phyloP scores from a whole-genome alignment of 2,329 filamentous ascomycete genomes.

The Elsinoe fawcettii region DNA sequence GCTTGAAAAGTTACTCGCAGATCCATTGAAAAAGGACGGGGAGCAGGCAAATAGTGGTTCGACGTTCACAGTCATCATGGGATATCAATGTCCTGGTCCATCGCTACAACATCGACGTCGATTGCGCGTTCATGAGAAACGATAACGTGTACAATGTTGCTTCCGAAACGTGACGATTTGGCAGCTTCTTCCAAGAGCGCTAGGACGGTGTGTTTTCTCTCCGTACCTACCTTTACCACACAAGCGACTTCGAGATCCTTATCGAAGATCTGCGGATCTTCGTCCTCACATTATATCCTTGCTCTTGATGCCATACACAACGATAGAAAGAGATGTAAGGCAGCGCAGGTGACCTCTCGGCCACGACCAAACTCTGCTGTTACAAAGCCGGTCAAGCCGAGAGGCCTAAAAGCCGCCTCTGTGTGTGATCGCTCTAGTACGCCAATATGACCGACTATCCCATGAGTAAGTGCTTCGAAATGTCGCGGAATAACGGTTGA shows the following conservation, averaged over 20 bases:
- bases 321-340: not conserved
- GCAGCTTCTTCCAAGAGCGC: too few species aligned
- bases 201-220: too few species aligned
- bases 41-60: conserved; percentile 16
- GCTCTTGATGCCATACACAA: not conserved
- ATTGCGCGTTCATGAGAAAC: too few species aligned
- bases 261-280: too few species aligned
- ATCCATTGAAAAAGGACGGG: conserved; percentile 9
- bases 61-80: too few species aligned
- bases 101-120: too few species aligned
- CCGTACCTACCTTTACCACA: not conserved
- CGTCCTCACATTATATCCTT: not conserved
- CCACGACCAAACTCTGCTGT: not conserved
- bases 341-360: conserved; percentile 13
- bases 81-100: too few species aligned
- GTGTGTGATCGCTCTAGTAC: conserved; percentile 11
- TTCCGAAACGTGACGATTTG: too few species aligned
- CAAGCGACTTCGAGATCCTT: too few species aligned
- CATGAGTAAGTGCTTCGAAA: not conserved
- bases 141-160: too few species aligned
- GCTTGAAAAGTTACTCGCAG: conserved; percentile 13
- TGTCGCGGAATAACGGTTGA: conserved; percentile 13
- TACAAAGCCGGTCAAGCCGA: not conserved
- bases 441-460: conserved; percentile 15
- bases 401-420: conserved; percentile 13